These are phyloP conservation scores for Pseudoneurospora amorphoporcata DNA, from an alignment of 495 filamentous ascomycete species.

Conservation along the genomic window DNA sequence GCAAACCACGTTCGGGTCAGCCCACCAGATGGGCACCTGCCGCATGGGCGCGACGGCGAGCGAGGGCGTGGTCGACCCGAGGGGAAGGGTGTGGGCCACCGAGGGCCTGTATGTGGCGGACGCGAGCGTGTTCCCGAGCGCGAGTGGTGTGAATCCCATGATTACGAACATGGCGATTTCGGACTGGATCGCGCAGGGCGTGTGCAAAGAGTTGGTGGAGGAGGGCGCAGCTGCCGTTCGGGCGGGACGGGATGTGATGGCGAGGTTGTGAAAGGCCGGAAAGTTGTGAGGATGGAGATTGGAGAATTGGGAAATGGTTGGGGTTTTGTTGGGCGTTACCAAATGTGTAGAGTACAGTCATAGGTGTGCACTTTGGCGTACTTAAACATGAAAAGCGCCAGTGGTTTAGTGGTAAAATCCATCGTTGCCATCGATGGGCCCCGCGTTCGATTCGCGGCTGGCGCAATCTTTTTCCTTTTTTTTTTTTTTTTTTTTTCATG, in stretches of 20 bases:
- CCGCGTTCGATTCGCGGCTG: constrained; percentile 42
- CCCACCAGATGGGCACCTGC: constrained; percentile 91
- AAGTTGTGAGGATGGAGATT: not conserved
- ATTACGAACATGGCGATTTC: constrained; percentile 81
- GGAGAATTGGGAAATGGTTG: not conserved
- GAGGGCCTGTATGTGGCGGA: constrained; percentile 70
- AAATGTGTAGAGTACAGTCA: not conserved
- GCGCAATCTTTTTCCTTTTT: constrained; percentile 11
- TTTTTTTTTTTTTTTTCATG: not conserved
- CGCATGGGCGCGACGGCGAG: constrained; percentile 56
- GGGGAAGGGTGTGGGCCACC: constrained; percentile 68
- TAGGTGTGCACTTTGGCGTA: not conserved
- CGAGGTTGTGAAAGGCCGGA: not conserved
- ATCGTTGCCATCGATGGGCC: constrained; percentile 45
- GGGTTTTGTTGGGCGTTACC: not conserved
- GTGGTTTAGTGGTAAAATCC: constrained; percentile 46
- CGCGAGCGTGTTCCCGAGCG: constrained; percentile 81
- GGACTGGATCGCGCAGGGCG: constrained; percentile 46
- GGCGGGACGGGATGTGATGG: not conserved
- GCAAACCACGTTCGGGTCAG: constrained; percentile 38
- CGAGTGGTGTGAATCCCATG: constrained; percentile 92
- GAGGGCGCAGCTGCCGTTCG: not conserved
- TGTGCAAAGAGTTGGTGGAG: constrained; percentile 32
- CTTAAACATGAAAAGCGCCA: constrained; percentile 2
- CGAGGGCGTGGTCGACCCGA: constrained; percentile 63